Conservation (phyloP, 2,329 filamentous ascomycete species). For the Zymoseptoria tritici region DNA sequence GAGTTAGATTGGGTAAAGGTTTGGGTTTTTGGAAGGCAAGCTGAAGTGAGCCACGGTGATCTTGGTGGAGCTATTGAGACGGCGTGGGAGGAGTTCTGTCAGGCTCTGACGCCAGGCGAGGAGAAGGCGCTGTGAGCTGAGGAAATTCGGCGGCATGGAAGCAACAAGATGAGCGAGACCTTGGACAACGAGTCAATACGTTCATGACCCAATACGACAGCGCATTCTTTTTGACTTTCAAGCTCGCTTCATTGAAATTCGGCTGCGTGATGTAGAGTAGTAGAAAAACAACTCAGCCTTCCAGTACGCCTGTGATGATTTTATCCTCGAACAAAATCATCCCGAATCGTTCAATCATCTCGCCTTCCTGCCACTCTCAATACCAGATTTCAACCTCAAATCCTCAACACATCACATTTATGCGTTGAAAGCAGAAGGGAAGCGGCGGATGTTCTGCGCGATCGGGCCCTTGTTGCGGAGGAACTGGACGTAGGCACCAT, state of each 20-base stretch:
- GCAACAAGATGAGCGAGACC: background rate
- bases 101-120: background rate
- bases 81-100: background rate
- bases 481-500: conserved; percentile 99
- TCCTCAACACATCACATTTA: conserved; percentile 13
- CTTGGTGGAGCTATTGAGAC: too few species aligned
- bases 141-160: conserved; percentile 2
- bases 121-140: background rate
- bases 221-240: background rate
- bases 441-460: conserved; percentile 80
- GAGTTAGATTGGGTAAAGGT: background rate
- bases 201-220: background rate
- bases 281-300: background rate
- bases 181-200: background rate
- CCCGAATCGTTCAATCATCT: background rate
- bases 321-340: background rate
- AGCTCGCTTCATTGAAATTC: background rate
- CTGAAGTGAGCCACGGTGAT: background rate
- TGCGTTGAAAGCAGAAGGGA: conserved; percentile 78
- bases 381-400: background rate
- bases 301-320: background rate
- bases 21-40: background rate
- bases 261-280: background rate
- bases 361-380: background rate
- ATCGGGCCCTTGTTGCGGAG: conserved; percentile 86